Percentiles rank a stretch among this genome's conserved stretches.
These are phyloP conservation scores for Atkinsonella texensis DNA, from an alignment of 2,329 filamentous ascomycete genomes.

Conservation along the genomic window DNA sequence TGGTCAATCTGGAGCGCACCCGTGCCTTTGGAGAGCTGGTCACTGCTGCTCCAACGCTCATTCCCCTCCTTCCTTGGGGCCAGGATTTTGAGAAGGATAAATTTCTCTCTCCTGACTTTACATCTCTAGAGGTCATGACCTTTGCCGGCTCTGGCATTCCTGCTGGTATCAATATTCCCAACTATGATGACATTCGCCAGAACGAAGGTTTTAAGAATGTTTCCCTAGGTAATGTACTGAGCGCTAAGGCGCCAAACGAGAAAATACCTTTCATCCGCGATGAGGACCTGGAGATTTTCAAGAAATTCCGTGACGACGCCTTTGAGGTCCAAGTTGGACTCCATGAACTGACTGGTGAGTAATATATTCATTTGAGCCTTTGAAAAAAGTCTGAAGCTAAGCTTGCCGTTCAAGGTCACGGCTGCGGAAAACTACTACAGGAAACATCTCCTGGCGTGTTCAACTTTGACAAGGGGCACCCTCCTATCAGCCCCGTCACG, in stretches of 20 bases:
- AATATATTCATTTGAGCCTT: neutral
- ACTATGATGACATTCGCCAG: constrained; percentile 69
- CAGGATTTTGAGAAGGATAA: constrained; percentile 91
- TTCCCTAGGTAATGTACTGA: constrained; percentile 83
- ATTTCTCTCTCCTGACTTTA: constrained; percentile 92
- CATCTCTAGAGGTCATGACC: constrained; percentile 79
- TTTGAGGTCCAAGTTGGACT: constrained; percentile 96
- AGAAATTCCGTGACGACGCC: constrained; percentile 71
- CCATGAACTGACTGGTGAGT: constrained; percentile 60
- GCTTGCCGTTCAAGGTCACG: constrained; percentile 46
- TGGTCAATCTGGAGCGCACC: constrained; percentile 85
- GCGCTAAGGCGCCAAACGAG: constrained; percentile 84
- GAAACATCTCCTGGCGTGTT: constrained; percentile 71
- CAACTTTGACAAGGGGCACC: constrained; percentile 80
- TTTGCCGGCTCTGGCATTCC: constrained; percentile 57
- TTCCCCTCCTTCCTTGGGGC: constrained; percentile 80
- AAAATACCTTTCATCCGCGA: constrained; percentile 81
- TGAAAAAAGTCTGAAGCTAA: constrained; percentile 8
- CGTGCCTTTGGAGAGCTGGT: constrained; percentile 79
- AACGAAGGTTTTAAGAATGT: constrained; percentile 86
- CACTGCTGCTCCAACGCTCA: constrained; percentile 65
- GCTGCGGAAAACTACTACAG: constrained; percentile 86
- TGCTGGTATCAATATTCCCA: constrained; percentile 56
- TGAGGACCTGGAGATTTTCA: constrained; percentile 64
- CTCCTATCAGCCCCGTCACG: constrained; percentile 69